Conservation (phyloP, 148 eudicot genomes). For the Silene conica region DNA sequence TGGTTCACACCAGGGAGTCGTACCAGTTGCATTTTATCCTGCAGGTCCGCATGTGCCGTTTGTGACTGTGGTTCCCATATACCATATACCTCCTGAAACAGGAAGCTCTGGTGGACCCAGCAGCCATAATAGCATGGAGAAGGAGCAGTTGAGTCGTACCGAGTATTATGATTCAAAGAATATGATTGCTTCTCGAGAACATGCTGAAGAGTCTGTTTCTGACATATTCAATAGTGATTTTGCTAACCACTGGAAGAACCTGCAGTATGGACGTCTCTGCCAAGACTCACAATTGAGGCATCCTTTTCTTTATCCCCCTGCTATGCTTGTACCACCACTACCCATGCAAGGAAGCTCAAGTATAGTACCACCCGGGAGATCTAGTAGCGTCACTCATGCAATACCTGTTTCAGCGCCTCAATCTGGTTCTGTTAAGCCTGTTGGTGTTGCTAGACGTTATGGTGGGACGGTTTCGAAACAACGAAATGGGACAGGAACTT, state of each 20-base stretch:
- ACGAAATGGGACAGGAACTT: conserved; percentile 58
- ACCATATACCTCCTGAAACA: conserved; percentile 27
- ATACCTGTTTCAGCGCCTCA: conserved; percentile 38
- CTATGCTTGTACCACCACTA: conserved; percentile 32
- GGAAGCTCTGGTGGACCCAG: conserved; percentile 15
- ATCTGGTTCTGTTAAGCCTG: conserved; percentile 30
- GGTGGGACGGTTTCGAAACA: conserved; percentile 35
- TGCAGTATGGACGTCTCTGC: conserved; percentile 51
- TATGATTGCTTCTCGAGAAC: conserved; percentile 22
- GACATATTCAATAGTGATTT: conserved; percentile 53
- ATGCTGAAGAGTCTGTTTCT: conserved; percentile 29
- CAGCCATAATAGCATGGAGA: conserved; percentile 12
- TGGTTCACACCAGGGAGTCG: conserved; percentile 30
- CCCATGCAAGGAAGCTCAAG: conserved; percentile 36
- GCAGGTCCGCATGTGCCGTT: conserved; percentile 46
- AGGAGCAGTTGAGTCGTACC: conserved; percentile 20
- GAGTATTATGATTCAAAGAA: conserved; percentile 13
- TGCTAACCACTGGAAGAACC: conserved; percentile 48
- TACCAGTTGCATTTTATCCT: conserved; percentile 43
- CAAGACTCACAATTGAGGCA: conserved; percentile 35
- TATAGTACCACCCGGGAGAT: conserved; percentile 21
- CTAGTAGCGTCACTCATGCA: conserved; percentile 21
- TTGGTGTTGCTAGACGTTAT: conserved; percentile 28
- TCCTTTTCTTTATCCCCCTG: conserved; percentile 30
- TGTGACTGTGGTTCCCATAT: conserved; percentile 42